Percentiles rank a stretch among this genome's conserved stretches.
Evolutionary conservation across 345 rosid species (phyloP).

Genomic region (Eutrema heterophyllum): DNA sequence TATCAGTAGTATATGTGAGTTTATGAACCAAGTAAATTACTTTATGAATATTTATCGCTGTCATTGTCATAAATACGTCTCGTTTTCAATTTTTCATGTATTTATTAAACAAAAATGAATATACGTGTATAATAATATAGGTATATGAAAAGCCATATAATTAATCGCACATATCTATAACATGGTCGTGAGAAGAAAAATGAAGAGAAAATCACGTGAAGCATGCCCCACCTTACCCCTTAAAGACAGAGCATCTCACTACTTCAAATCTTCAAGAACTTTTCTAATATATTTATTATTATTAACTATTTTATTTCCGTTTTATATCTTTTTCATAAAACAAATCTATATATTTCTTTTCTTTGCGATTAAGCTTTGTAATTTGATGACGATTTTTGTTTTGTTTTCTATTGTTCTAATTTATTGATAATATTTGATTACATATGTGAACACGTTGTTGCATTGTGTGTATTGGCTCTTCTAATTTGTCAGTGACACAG

Average conservation of each 20-base stretch:
- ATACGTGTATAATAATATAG: constrained; percentile 20
- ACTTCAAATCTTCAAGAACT: constrained; percentile 17
- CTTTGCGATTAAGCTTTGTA: constrained; percentile 55
- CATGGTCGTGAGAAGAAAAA: constrained; percentile 17
- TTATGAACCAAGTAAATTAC: constrained; percentile 5
- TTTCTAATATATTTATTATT: background rate
- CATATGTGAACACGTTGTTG: constrained; percentile 23
- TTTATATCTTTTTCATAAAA: background rate
- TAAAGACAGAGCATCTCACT: constrained; percentile 52
- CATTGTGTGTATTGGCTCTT: constrained; percentile 2
- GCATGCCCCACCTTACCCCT: constrained; percentile 60
- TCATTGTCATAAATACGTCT: constrained; percentile 12
- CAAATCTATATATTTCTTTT: constrained; percentile 36
- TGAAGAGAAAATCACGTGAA: constrained; percentile 71
- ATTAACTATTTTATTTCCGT: background rate
- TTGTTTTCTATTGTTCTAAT: background rate
- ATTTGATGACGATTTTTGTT: background rate
- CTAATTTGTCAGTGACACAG: background rate
- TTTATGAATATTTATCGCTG: background rate
- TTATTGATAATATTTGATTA: background rate
- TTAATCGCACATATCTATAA: constrained; percentile 6
- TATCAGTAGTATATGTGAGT: background rate
- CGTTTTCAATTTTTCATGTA: background rate
- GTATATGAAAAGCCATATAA: constrained; percentile 21
- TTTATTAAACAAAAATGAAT: background rate